Percentiles rank a stretch among this genome's conserved stretches.
Evolutionary conservation across 2,329 filamentous ascomycete species (phyloP).

Genomic region (Hypoxylon sp.): DNA sequence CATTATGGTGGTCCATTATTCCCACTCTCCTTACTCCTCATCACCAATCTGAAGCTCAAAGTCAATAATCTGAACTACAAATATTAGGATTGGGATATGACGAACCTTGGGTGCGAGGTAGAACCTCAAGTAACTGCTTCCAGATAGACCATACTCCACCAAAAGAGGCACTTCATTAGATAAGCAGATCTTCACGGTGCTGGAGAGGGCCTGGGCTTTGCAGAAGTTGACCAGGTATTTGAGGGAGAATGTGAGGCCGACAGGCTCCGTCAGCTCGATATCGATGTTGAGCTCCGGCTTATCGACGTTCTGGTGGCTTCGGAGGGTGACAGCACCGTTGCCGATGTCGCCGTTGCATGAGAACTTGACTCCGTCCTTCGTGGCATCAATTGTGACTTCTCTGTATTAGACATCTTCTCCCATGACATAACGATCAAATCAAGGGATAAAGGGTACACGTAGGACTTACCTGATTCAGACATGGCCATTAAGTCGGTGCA

Average conservation of each 20-base stretch:
- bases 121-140: constrained; percentile 93
- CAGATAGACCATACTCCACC: constrained; percentile 88
- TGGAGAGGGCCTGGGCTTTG: constrained; percentile 91
- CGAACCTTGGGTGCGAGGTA: constrained; percentile 97
- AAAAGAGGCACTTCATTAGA: constrained; percentile 96
- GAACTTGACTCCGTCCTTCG: constrained; percentile 98
- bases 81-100: constrained; percentile 26
- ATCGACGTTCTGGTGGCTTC: constrained; percentile 89
- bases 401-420: constrained; percentile 33
- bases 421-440: neutral
- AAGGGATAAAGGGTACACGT: neutral
- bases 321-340: constrained; percentile 91
- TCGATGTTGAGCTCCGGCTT: constrained; percentile 89
- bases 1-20: constrained; percentile 36
- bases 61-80: constrained; percentile 54
- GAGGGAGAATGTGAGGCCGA: constrained; percentile 95
- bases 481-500: constrained; percentile 91
- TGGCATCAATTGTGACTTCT: constrained; percentile 92
- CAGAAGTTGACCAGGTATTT: constrained; percentile 99
- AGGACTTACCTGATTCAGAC: constrained; percentile 89
- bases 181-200: constrained; percentile 89
- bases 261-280: constrained; percentile 92
- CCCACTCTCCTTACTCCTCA: constrained; percentile 66
- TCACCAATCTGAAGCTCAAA: constrained; percentile 73
- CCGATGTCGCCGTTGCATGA: constrained; percentile 94